Conservation (phyloP, 2,329 filamentous ascomycete genomes). For the Apiospora hydei region DNA sequence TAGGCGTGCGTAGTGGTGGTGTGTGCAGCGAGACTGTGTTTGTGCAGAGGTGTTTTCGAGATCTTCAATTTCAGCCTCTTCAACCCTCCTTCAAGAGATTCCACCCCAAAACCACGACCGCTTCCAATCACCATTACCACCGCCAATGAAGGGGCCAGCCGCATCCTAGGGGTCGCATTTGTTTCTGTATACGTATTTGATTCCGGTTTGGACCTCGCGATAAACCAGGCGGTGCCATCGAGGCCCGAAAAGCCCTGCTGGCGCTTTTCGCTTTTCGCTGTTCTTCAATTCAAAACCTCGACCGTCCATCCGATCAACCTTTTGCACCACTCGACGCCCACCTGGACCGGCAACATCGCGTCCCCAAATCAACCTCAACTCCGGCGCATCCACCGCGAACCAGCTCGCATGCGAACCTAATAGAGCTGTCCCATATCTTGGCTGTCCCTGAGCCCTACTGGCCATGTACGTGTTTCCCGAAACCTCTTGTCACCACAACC, state of each 20-base stretch:
- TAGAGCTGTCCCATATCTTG: conserved; percentile 6
- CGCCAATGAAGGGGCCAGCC: background rate
- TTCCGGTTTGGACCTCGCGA: background rate
- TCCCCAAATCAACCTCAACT: conserved; percentile 7
- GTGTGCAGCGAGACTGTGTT: conserved; percentile 15
- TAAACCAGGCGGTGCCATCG: background rate
- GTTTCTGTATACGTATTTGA: background rate
- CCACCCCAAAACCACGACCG: conserved; percentile 22
- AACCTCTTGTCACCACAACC: background rate
- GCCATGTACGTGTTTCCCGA: conserved; percentile 24
- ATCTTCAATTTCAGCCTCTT: conserved; percentile 43
- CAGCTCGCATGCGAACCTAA: conserved; percentile 24
- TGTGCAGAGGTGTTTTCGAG: conserved; percentile 36
- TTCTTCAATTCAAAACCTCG: conserved; percentile 15
- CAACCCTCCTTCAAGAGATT: conserved; percentile 30
- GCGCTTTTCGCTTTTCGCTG: conserved; percentile 19
- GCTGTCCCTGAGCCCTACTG: conserved; percentile 17
- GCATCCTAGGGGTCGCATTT: conserved; percentile 8
- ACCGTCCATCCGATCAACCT: conserved; percentile 1
- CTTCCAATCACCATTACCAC: conserved; percentile 27
- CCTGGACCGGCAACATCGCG: background rate
- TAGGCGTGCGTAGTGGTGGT: conserved; percentile 7
- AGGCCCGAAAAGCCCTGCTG: conserved; percentile 11
- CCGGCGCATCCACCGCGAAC: background rate
- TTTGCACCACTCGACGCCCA: background rate